Conservation (phyloP, 371 early-diverging fungal species). For the Zancudomyces culisetae region DNA sequence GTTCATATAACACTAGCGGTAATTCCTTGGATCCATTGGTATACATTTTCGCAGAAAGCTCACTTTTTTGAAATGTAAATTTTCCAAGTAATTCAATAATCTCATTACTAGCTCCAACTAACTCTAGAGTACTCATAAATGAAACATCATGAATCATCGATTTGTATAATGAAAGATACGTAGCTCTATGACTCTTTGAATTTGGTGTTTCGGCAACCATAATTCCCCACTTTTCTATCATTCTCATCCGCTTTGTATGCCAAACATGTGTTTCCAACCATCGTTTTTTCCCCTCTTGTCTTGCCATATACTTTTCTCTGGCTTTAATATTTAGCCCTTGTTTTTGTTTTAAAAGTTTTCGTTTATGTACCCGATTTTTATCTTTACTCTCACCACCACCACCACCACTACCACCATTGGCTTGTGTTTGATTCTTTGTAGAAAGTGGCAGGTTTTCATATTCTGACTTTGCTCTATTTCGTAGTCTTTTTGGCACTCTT, state of each 20-base stretch:
- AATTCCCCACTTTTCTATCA: constrained; percentile 70
- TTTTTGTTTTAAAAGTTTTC: background rate
- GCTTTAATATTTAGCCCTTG: background rate
- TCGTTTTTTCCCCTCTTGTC: constrained; percentile 25
- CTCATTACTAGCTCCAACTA: constrained; percentile 29
- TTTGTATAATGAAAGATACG: constrained; percentile 49
- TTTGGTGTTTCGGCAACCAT: constrained; percentile 49
- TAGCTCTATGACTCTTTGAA: constrained; percentile 54
- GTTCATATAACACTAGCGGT: background rate
- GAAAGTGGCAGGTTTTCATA: too few relatives aligned
- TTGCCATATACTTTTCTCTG: constrained; percentile 20
- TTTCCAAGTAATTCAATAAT: constrained; percentile 29
- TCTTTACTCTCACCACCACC: too few relatives aligned
- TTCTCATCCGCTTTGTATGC: constrained; percentile 92
- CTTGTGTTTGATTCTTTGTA: constrained; percentile 9
- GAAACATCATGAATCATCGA: constrained; percentile 67
- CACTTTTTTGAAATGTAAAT: constrained; percentile 15
- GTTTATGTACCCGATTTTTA: too few relatives aligned
- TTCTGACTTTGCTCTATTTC: constrained; percentile 51
- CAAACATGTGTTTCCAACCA: constrained; percentile 97
- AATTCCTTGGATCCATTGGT: background rate
- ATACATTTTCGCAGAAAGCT: background rate
- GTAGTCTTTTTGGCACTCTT: constrained; percentile 54
- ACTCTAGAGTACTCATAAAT: constrained; percentile 47
- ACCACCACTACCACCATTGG: too few relatives aligned